Conservation (phyloP, 192 early-diverging fungal species). For the Paraglomus brasilianum region DNA sequence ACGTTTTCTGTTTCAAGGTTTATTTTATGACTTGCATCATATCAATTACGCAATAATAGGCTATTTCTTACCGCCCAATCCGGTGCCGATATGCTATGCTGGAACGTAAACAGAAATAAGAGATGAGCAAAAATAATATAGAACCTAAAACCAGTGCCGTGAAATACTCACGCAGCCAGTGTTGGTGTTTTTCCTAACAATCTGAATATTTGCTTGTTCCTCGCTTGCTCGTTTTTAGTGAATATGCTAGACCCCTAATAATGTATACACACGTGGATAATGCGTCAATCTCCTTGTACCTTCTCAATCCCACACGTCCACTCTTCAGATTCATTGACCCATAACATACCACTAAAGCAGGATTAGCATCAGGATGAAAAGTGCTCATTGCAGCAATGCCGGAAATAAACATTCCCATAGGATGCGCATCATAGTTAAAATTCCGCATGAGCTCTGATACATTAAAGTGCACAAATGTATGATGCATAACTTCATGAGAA, state of each 20-base stretch:
- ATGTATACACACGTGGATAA: too few relatives aligned
- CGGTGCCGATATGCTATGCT: conserved; percentile 58
- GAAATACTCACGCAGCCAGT: conserved; percentile 47
- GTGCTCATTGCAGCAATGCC: conserved; percentile 61
- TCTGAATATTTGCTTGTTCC: conserved; percentile 58
- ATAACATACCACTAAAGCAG: conserved; percentile 43
- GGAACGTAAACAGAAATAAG: neutral
- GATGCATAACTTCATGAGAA: conserved; percentile 54
- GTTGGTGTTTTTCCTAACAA: conserved; percentile 66
- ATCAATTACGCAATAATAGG: too few relatives aligned
- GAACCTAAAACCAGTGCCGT: neutral
- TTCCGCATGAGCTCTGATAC: conserved; percentile 51
- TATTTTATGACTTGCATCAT: neutral
- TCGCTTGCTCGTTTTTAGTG: conserved; percentile 29
- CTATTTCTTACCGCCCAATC: conserved; percentile 42
- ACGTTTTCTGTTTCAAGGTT: neutral
- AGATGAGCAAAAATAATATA: neutral
- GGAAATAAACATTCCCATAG: conserved; percentile 64
- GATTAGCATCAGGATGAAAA: conserved; percentile 71
- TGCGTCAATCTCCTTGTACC: too few relatives aligned
- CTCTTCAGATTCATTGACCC: too few relatives aligned
- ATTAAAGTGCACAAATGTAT: conserved; percentile 57
- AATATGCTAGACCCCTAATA: conserved; percentile 47
- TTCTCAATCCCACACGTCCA: too few relatives aligned
- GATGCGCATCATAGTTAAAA: conserved; percentile 69